These are phyloP conservation scores for Powellomyces hirtus DNA, from an alignment of 192 early-diverging fungal species.

Conservation along the genomic window DNA sequence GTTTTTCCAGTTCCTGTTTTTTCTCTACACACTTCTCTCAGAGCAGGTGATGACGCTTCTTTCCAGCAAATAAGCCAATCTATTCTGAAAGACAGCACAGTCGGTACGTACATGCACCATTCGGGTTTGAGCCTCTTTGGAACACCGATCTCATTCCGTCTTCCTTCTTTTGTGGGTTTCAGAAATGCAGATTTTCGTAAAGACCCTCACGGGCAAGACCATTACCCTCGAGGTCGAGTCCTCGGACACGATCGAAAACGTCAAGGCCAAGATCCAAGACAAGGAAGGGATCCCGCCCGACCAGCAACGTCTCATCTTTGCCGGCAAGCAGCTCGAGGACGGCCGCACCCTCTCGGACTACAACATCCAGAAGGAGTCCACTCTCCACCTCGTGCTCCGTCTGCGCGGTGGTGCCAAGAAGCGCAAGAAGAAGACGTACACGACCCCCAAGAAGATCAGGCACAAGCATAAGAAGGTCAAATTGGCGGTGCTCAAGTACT, in stretches of 20 bases:
- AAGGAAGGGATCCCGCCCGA: conserved; percentile 70
- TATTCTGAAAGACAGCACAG: background rate
- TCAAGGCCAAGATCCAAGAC: conserved; percentile 62
- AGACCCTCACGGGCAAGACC: conserved; percentile 92
- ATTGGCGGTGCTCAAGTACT: conserved; percentile 96
- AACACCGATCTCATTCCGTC: no score
- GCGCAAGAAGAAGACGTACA: conserved; percentile 99
- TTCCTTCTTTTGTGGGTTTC: no score
- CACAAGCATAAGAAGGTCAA: conserved; percentile 99
- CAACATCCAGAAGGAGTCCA: conserved; percentile 70
- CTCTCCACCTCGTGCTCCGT: conserved; percentile 68
- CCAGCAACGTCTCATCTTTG: conserved; percentile 79
- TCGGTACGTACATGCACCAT: no score
- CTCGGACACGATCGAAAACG: conserved; percentile 67
- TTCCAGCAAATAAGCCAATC: background rate
- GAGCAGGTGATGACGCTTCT: conserved; percentile 1
- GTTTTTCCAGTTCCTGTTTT: no score
- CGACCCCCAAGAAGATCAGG: conserved; percentile 99
- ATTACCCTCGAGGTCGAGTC: conserved; percentile 73
- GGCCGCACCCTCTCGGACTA: conserved; percentile 59
- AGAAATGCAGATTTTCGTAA: conserved; percentile 75
- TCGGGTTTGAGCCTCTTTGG: no score
- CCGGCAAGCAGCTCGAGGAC: conserved; percentile 78
- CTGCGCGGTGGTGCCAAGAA: conserved; percentile 76
- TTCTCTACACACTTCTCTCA: no score